Evolutionary conservation across 768 basidiomycete species (phyloP).

Genomic region (Cystofilobasidium ferigula): DNA sequence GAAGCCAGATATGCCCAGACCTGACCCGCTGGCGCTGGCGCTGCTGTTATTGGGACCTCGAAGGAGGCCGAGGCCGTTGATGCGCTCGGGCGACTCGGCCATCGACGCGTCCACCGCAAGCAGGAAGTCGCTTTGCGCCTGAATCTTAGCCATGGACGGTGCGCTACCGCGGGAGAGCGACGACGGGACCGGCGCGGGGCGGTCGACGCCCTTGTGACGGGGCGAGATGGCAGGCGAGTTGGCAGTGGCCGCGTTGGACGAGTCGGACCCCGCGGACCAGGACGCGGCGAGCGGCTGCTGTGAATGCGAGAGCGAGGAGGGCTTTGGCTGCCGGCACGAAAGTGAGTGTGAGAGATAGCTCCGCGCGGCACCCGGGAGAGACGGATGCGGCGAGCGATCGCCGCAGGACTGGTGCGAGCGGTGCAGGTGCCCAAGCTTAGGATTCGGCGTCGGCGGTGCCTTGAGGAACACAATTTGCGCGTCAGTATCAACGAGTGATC

Average conservation of each 20-base stretch:
- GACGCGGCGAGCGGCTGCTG: background rate
- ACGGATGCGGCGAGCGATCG: background rate
- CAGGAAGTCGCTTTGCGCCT: conserved; percentile 5
- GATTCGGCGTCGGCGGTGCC: conserved; percentile 20
- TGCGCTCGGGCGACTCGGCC: conserved; percentile 2
- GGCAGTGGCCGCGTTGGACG: background rate
- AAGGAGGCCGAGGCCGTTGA: conserved; percentile 1
- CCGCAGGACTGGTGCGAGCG: background rate
- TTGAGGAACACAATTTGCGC: background rate
- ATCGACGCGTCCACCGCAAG: background rate
- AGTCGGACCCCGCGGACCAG: background rate
- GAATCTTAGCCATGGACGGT: background rate
- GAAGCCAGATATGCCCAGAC: background rate
- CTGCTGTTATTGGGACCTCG: no score
- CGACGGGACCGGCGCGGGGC: background rate
- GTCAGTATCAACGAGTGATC: background rate
- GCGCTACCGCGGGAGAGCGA: background rate
- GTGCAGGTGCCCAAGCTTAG: conserved; percentile 8
- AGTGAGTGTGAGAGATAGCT: background rate
- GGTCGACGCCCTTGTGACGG: background rate
- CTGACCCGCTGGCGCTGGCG: background rate
- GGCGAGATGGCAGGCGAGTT: background rate
- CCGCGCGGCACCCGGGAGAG: background rate
- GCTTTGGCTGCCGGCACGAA: background rate
- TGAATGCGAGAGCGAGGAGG: background rate